Conservation (phyloP, 2,329 filamentous ascomycete species). For the Neopestalotiopsis rosae region DNA sequence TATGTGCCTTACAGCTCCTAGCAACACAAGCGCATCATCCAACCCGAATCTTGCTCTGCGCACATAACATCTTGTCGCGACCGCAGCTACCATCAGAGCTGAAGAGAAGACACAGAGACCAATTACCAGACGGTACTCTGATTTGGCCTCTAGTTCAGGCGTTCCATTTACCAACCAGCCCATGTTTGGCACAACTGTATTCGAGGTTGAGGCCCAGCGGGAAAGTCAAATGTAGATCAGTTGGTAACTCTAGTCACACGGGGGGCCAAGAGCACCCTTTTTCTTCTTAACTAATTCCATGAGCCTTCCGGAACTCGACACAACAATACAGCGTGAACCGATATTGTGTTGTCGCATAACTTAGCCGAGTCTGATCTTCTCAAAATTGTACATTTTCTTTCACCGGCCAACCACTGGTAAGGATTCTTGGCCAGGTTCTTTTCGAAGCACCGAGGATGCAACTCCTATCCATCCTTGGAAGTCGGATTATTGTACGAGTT, state of each 20-base stretch:
- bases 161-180: neutral
- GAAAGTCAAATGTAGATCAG: neutral
- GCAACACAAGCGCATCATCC: neutral
- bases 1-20: neutral
- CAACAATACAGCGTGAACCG: neutral
- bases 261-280: neutral
- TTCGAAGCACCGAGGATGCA: neutral
- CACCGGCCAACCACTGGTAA: neutral
- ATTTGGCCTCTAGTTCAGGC: neutral
- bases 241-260: neutral
- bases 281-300: neutral
- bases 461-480: neutral
- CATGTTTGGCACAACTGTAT: neutral
- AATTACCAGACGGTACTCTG: neutral
- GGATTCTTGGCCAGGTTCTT: neutral
- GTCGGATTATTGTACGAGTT: neutral
- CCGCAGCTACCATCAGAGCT: neutral
- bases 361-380: neutral
- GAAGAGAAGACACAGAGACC: neutral
- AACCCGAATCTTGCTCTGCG: neutral
- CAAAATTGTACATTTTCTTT: neutral
- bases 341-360: neutral
- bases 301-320: neutral
- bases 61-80: neutral
- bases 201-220: neutral